Evolutionary conservation across 2,329 filamentous ascomycete genomes (phyloP), one percentile per base, ranked within the genome.

Genomic region (Hymenoscyphus linearis): DNA sequence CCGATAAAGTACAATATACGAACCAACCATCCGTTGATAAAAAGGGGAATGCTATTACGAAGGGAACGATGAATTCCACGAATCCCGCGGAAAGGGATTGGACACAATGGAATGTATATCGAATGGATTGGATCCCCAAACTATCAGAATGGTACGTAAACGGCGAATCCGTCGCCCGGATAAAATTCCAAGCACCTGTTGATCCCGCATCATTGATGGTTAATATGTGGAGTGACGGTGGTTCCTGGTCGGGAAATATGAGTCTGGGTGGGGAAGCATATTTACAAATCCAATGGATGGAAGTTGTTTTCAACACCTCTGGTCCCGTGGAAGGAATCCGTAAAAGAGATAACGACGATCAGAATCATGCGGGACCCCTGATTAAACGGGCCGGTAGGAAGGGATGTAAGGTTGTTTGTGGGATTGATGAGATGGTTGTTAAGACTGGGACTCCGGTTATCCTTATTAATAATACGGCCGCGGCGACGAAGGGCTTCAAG

Each of bases 211-310:
- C 65, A 1, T 52, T 73, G 52, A 67, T 71, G 25, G 9, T 72
- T 2, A 72, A 72, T 64, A 72, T 72, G 69, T 72, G 71, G 71
- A 67, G 67, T 57, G 66, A 72, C 65, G 71, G 71, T 0, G 69
- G 70, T 0, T 55, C 62, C 9, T 72, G 71, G 71, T 69, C 70
- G 13, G 70, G 70, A 5, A 69, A 70, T 37, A 72, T 72, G 71
- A 62, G 52, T 22, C 10, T 62, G 10, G 64, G 52, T 47, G 68
- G 71, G 22, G 61, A 68, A 37, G 70, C 71, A 0, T 69, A 66
- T 40, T 52, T 73, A 52, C 69, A 72, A 57, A 61, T 73, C 36
- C 71, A 73, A 55, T 73, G 68, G 67, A 71, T 73, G n/a, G 69
- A 73, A 54, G 27, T 72, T 6, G 70, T 61, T 0, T 73, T 65